A percentile compares a stretch with the other conserved stretches of the same genome.
Conservation (phyloP, 1,284 basidiomycete species). For the Ganoderma multipileum region DNA sequence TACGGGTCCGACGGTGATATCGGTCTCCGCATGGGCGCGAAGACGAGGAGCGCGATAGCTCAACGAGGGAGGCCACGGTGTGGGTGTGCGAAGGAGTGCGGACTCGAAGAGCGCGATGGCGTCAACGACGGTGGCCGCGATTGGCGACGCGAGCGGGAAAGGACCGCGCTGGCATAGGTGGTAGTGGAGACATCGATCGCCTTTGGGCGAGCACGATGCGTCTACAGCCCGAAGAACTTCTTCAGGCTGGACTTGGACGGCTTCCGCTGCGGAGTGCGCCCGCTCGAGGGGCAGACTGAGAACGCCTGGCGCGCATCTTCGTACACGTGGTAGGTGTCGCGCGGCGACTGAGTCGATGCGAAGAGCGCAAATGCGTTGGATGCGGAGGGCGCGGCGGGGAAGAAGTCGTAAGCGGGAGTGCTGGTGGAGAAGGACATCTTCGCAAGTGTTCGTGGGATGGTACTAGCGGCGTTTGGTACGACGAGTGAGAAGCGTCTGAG, state of each 20-base stretch:
- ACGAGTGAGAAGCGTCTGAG: background rate
- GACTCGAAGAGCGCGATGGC: background rate
- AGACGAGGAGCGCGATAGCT: background rate
- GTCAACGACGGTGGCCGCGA: background rate
- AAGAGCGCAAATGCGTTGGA: conserved; percentile 35
- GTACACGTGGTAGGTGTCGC: conserved; percentile 21
- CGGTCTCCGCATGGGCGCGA: background rate
- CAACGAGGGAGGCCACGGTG: too few species aligned
- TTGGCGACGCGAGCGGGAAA: background rate
- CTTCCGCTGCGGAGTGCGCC: conserved; percentile 25
- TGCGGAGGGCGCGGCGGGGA: conserved; percentile 25
- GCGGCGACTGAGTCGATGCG: conserved; percentile 33
- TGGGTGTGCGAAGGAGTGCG: background rate
- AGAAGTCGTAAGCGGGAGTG: background rate
- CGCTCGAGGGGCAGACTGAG: conserved; percentile 13
- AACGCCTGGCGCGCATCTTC: conserved; percentile 25
- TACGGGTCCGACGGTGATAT: background rate
- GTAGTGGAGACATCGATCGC: background rate
- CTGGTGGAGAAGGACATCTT: background rate
- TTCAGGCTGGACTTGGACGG: conserved; percentile 32
- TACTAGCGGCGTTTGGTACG: background rate
- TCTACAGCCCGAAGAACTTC: conserved; percentile 33
- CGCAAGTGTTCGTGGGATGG: background rate
- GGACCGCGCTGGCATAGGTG: background rate
- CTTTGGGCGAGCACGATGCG: background rate